A percentile compares a stretch with the other conserved stretches of the same genome.
phyloP scores from a whole-genome alignment of 75 land plant genomes.

The Selaginella tamariscina region DNA sequence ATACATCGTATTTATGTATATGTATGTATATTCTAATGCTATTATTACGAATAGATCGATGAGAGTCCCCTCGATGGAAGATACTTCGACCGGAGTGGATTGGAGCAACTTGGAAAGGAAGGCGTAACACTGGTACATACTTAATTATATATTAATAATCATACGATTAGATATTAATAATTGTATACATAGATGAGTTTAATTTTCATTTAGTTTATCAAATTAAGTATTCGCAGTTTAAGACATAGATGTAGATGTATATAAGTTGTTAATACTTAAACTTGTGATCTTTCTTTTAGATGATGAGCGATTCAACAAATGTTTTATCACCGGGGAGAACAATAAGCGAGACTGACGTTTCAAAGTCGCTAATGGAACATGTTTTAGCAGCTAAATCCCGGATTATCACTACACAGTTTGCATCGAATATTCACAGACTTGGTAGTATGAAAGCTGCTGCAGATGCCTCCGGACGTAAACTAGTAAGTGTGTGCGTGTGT shows the following conservation, averaged over 20 bases:
- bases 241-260: background rate
- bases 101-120: slow-evolving; percentile 93
- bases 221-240: background rate
- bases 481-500: no score
- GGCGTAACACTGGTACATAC: slow-evolving; percentile 84
- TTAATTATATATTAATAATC: background rate
- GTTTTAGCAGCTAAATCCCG: slow-evolving; percentile 62
- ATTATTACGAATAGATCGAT: slow-evolving; percentile 54
- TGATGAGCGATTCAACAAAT: slow-evolving; percentile 99
- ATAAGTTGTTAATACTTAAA: no score
- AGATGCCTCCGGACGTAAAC: slow-evolving; percentile 80
- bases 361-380: slow-evolving; percentile 59
- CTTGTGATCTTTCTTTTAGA: no score
- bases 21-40: background rate
- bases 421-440: slow-evolving; percentile 92
- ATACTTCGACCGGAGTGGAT: slow-evolving; percentile 60
- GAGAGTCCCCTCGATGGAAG: slow-evolving; percentile 91
- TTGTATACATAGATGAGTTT: no score
- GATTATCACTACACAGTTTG: slow-evolving; percentile 95
- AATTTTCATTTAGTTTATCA: no score
- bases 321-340: slow-evolving; percentile 95
- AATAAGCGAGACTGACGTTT: slow-evolving; percentile 74
- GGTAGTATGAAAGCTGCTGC: slow-evolving; percentile 98
- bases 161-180: background rate
- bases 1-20: slow-evolving; percentile 6